Evolutionary conservation across 108 stramenopile species (phyloP).

Genomic region (Licmophora abbreviata): DNA sequence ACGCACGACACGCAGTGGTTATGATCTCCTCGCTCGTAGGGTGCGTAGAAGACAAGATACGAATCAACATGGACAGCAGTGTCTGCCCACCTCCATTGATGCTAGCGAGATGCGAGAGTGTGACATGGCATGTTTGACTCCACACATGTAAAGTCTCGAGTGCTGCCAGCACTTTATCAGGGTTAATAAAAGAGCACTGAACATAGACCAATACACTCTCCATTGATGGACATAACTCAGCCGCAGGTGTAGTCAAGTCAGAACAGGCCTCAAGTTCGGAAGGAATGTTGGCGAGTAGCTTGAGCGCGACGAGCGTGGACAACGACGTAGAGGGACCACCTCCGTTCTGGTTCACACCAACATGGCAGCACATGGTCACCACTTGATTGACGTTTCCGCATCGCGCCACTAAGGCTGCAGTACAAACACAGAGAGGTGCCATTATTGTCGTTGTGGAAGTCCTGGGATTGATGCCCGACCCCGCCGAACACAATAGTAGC

Average conservation of each 20-base stretch:
- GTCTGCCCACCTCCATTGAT: constrained; percentile 5
- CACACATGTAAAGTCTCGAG: constrained; percentile 21
- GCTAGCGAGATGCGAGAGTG: constrained; percentile 23
- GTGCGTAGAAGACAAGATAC: constrained; percentile 31
- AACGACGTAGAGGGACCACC: not conserved
- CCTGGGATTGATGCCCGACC: not conserved
- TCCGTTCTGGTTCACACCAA: too few species aligned
- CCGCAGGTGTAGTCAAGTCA: constrained; percentile 9
- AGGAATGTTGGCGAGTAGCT: constrained; percentile 18
- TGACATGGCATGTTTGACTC: constrained; percentile 18
- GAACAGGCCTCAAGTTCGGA: constrained; percentile 17
- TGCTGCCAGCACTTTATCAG: constrained; percentile 12
- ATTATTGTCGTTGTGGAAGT: constrained; percentile 1
- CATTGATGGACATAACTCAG: constrained; percentile 13
- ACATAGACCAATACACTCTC: constrained; percentile 15
- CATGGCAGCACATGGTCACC: constrained; percentile 1
- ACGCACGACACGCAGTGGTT: constrained; percentile 19
- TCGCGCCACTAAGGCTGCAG: constrained; percentile 11
- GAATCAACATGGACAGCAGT: constrained; percentile 29
- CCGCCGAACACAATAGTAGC: not conserved
- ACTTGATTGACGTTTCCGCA: constrained; percentile 11
- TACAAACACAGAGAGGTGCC: constrained; percentile 17
- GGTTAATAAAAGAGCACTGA: not conserved
- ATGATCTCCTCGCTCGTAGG: constrained; percentile 12
- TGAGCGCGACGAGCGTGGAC: constrained; percentile 6